Evolutionary conservation across 2,329 filamentous ascomycete genomes (phyloP), one percentile per base, ranked within the genome.

Genomic region (Scedosporium dehoogii): DNA sequence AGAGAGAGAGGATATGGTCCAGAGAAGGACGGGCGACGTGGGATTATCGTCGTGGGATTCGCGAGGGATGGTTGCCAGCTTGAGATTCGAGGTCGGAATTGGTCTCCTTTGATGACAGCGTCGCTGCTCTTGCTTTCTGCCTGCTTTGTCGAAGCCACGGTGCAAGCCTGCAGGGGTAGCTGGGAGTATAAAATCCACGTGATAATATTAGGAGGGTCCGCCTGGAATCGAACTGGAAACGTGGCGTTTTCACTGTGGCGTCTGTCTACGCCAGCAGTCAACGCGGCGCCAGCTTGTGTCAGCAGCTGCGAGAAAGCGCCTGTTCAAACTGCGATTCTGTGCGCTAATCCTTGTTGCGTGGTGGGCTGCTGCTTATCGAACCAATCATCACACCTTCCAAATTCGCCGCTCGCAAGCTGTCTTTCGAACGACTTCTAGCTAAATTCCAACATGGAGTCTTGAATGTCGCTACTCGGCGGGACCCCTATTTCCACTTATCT

Each of bases 391-490:
- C 23, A 55, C 21, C 44, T 48, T 48, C 18, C 18, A n/a, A 18
- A 7, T 48, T 48, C 18, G 16, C 44, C 18, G 44, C n/a, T 21
- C 18, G 44, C 44, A 48, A 48, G 16, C 44, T 48, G 44, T 21
- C 44, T 48, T 48, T 48, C 44, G n/a, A 48, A 48, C n/a, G 2
- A 18, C 44, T 48, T 48, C 44, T 18, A 48, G 51, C 51, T 29
- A 55, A 55, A 23, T 23, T 16, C 44, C 16, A n/a, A 48, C 44
- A n/a, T 48, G 44, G 44, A 21, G 44, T 4, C 38, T 64, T 63
- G 62, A 61, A 65, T 59, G 62, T 65, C 58, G 64, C 59, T 59
- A 63, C 64, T 58, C 38, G 62, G 44, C 33, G 33, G 33, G 33
- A 38, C 33, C 33, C 33, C 33, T 38, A 38, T 38, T 38, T 38